Conservation (phyloP, 306 rosid genomes). For the Rubus parviflorus region DNA sequence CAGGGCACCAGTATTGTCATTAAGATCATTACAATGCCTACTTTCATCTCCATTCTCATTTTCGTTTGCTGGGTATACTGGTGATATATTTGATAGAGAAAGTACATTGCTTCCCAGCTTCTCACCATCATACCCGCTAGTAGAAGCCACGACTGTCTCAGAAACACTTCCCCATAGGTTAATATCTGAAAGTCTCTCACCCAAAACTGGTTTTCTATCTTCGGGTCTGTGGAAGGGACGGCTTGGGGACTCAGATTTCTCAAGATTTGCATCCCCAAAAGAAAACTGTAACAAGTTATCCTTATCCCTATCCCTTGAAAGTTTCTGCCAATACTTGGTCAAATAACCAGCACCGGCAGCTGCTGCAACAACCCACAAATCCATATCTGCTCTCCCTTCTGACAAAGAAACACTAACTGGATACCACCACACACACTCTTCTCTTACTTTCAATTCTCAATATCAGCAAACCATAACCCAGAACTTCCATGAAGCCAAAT, state of each 20-base stretch:
- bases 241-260: slow-evolving; percentile 37
- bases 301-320: slow-evolving; percentile 27
- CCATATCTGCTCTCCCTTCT: slow-evolving; percentile 56
- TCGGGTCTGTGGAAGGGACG: slow-evolving; percentile 20
- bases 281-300: slow-evolving; percentile 28
- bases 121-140: slow-evolving; percentile 35
- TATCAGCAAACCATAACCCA: slow-evolving; percentile 21
- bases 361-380: slow-evolving; percentile 80
- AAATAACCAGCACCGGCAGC: slow-evolving; percentile 81
- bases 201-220: slow-evolving; percentile 33
- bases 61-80: slow-evolving; percentile 27
- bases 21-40: slow-evolving; percentile 23
- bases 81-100: slow-evolving; percentile 41
- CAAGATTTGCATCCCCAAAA: slow-evolving; percentile 42
- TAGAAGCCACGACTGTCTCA: slow-evolving; percentile 36
- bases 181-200: slow-evolving; percentile 24
- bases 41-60: slow-evolving; percentile 35
- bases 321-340: slow-evolving; percentile 65
- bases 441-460: slow-evolving; percentile 36
- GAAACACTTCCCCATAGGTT: slow-evolving; percentile 29
- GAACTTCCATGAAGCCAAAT: slow-evolving; percentile 40
- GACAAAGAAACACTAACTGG: slow-evolving; percentile 33
- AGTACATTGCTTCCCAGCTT: slow-evolving; percentile 34
- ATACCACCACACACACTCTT: slow-evolving; percentile 34
- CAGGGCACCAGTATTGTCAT: slow-evolving; percentile 30